A percentile compares a stretch with the other conserved stretches of the same genome.
phyloP scores from a whole-genome alignment of 805 yeast genomes.

The Pichia heedii region DNA sequence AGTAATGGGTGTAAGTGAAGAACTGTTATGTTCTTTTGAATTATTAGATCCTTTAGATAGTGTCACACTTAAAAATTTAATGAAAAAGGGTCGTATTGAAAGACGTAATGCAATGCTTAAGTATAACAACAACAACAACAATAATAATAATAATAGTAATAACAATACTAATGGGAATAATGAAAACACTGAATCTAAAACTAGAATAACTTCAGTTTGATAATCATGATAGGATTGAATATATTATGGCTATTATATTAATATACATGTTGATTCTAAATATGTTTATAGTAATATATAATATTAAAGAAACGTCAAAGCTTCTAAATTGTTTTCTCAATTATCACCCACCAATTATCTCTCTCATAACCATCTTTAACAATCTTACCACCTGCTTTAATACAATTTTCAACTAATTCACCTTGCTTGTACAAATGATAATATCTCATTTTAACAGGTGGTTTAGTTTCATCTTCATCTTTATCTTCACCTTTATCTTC shows the following conservation, averaged over 20 bases:
- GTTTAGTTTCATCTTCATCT: constrained; percentile 15
- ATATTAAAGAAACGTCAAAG: no score
- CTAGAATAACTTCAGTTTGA: no score
- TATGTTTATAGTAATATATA: no score
- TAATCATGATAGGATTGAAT: no score
- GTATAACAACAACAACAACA: constrained; percentile 1
- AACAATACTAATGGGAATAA: not conserved
- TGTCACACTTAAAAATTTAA: constrained; percentile 85
- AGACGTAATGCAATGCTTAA: constrained; percentile 48
- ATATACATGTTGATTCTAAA: no score
- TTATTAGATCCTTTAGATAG: constrained; percentile 89
- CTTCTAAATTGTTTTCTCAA: constrained; percentile 16
- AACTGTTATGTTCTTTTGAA: constrained; percentile 86
- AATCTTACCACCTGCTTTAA: constrained; percentile 59
- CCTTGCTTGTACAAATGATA: constrained; percentile 84
- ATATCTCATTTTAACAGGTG: constrained; percentile 64
- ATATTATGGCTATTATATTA: no score
- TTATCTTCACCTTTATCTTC: constrained; percentile 8
- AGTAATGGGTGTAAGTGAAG: constrained; percentile 93
- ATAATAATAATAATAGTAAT: not conserved
- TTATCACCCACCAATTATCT: constrained; percentile 88
- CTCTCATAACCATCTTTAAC: constrained; percentile 76
- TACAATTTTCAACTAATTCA: constrained; percentile 67
- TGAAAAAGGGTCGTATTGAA: constrained; percentile 89
- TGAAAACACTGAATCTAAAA: no score